These are phyloP conservation scores for Entomortierella chlamydospora DNA, from an alignment of 192 early-diverging fungal genomes.

Conservation along the genomic window DNA sequence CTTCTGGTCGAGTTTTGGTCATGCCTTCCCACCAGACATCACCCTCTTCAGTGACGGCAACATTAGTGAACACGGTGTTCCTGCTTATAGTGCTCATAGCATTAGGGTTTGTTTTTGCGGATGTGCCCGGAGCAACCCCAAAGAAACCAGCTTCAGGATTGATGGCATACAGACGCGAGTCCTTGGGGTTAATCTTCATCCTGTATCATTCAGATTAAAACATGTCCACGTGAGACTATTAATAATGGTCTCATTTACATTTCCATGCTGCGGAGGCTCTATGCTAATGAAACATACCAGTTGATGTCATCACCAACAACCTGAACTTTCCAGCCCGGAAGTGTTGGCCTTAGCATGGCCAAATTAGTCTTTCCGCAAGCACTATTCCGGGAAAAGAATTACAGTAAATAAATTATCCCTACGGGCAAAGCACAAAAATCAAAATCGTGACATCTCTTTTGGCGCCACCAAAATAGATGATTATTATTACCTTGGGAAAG, in stretches of 20 bases:
- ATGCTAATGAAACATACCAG: constrained; percentile 19
- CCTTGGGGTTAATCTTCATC: constrained; percentile 46
- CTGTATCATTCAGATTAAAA: constrained; percentile 22
- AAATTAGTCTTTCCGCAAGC: constrained; percentile 51
- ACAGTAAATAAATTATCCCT: not conserved
- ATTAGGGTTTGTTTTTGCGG: constrained; percentile 49
- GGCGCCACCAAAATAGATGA: not conserved
- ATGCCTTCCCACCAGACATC: constrained; percentile 56
- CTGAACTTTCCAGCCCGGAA: constrained; percentile 53
- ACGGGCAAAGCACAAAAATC: not conserved
- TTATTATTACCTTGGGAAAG: constrained; percentile 52
- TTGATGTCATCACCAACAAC: constrained; percentile 52
- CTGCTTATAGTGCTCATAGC: constrained; percentile 44
- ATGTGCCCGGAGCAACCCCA: constrained; percentile 53
- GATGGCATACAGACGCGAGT: constrained; percentile 49
- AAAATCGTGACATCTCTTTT: no score
- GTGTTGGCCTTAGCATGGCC: constrained; percentile 47
- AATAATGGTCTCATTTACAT: not conserved
- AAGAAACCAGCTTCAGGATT: constrained; percentile 56
- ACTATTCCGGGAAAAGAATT: constrained; percentile 5
- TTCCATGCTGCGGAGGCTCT: not conserved
- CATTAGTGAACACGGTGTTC: constrained; percentile 50
- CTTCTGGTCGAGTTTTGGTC: constrained; percentile 37
- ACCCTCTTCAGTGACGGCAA: constrained; percentile 34
- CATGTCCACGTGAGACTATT: no score